Evolutionary conservation across 2,329 filamentous ascomycete species (phyloP), one percentile per base, ranked within the genome.

Genomic region (Neopestalotiopsis rosae): DNA sequence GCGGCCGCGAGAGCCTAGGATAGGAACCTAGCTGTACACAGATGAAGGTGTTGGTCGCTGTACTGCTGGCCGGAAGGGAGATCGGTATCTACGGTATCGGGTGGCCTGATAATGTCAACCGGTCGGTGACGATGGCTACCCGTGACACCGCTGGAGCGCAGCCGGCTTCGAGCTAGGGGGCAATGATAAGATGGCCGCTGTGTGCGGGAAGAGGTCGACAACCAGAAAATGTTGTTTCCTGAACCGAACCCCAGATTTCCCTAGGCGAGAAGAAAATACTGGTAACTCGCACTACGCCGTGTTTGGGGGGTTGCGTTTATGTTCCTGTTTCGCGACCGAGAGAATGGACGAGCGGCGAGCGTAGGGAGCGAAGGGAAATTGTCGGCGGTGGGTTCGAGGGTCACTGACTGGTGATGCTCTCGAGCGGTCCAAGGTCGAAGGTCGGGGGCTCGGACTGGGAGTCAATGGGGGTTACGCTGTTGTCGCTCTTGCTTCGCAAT

Each of bases 1-100:
- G 77, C 75, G 76, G 75, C 76, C 74, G 76, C 74, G 34, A 66
- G 70, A 75, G 74, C 76, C 77, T 76, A 77, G 62, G 77, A 76
- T 74, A 71, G 73, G 75, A 72, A 75, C 74, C 70, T 72, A 67
- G 71, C 69, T 68, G 71, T 72, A 73, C 71, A 62, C 70, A 70
- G 70, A 71, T 69, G 65, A 20, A 45, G 67, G 65, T 57, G 56
- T 56, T 65, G 24, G 63, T 67, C 62, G 45, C 20, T 45, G 32
- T 30, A 52, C 17, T 45, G 38, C 24, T 34, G 49, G 42, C 17
- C 63, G 49, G 40, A 17, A 66, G 24, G 24, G 38, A 38, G 12
- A 14, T 28, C n/a, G 63, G 13, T 24, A 34, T 38, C 32, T 61
- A 40, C n/a, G 61, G 32, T 56, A n/a, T 32, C 20, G 28, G 45